phyloP scores from a whole-genome alignment of 106 monocot species.

The Allium sativum region DNA sequence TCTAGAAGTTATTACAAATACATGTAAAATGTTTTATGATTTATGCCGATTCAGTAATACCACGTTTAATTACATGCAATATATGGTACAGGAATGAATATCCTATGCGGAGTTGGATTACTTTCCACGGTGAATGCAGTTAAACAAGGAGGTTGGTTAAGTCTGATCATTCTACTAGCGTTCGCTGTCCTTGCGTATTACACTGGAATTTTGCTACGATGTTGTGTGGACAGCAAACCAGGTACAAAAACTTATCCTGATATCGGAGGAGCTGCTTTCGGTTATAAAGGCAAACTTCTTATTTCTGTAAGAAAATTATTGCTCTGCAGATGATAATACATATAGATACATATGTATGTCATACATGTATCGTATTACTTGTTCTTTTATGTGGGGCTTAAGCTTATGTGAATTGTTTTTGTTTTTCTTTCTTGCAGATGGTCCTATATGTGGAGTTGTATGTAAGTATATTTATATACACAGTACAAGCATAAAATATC shows the following conservation, averaged over 20 bases:
- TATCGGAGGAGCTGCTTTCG: constrained; percentile 87
- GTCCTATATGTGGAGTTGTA: constrained; percentile 70
- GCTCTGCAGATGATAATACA: neutral
- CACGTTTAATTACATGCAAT: too few species aligned
- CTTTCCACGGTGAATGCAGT: constrained; percentile 80
- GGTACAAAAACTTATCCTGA: constrained; percentile 89
- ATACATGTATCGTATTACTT: neutral
- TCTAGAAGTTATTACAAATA: too few species aligned
- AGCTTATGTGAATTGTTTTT: neutral
- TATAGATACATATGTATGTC: too few species aligned
- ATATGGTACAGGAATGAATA: constrained; percentile 48
- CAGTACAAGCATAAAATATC: neutral
- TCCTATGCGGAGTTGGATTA: constrained; percentile 84
- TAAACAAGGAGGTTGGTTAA: constrained; percentile 72
- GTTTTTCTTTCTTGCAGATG: constrained; percentile 35
- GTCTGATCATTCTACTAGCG: constrained; percentile 43
- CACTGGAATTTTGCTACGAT: constrained; percentile 62
- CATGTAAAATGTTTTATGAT: too few species aligned
- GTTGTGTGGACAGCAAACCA: constrained; percentile 66
- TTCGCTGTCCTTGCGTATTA: constrained; percentile 56
- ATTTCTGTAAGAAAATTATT: constrained; percentile 42
- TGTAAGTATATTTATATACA: constrained; percentile 37
- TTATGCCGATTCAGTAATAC: too few species aligned
- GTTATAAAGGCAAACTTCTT: constrained; percentile 51
- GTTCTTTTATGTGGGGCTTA: neutral